phyloP scores from a whole-genome alignment of 192 early-diverging fungal genomes.

The Coemansia sp. region DNA sequence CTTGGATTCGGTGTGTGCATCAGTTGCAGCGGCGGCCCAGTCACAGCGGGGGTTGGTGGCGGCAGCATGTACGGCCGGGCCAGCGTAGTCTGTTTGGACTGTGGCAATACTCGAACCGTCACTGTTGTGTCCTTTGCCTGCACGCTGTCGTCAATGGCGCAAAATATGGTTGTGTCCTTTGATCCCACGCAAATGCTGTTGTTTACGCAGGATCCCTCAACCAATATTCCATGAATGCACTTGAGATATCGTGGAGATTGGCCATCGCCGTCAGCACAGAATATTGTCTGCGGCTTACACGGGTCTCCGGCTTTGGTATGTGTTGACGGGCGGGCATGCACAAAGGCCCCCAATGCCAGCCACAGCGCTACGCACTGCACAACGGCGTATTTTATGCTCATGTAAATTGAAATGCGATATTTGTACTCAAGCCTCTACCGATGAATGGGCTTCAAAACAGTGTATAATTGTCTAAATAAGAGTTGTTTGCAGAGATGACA shows the following conservation, averaged over 20 bases:
- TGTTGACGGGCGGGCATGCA: slow-evolving; percentile 14
- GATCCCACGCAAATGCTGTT: slow-evolving; percentile 43
- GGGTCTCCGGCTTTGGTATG: slow-evolving; percentile 15
- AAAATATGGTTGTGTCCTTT: slow-evolving; percentile 42
- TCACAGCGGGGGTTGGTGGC: neutral
- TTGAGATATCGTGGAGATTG: slow-evolving; percentile 35
- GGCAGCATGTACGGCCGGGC: neutral
- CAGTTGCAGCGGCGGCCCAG: slow-evolving; percentile 3
- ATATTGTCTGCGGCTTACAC: slow-evolving; percentile 37
- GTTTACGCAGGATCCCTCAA: slow-evolving; percentile 24
- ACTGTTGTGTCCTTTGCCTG: neutral
- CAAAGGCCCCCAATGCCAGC: slow-evolving; percentile 13
- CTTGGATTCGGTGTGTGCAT: neutral
- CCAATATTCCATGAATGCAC: slow-evolving; percentile 34
- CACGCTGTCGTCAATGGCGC: slow-evolving; percentile 14
- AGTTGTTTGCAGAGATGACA: neutral
- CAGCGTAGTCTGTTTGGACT: neutral
- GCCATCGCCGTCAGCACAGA: slow-evolving; percentile 51
- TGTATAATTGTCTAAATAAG: neutral
- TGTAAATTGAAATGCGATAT: neutral
- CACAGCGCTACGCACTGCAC: slow-evolving; percentile 8
- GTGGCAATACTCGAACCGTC: slow-evolving; percentile 9
- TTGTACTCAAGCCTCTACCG: neutral
- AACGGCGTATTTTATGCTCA: slow-evolving; percentile 6
- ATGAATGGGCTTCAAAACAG: neutral